Percentiles rank a stretch among this genome's conserved stretches.
These are phyloP conservation scores for Trametes villosa DNA, from an alignment of 768 basidiomycete species.

Conservation along the genomic window DNA sequence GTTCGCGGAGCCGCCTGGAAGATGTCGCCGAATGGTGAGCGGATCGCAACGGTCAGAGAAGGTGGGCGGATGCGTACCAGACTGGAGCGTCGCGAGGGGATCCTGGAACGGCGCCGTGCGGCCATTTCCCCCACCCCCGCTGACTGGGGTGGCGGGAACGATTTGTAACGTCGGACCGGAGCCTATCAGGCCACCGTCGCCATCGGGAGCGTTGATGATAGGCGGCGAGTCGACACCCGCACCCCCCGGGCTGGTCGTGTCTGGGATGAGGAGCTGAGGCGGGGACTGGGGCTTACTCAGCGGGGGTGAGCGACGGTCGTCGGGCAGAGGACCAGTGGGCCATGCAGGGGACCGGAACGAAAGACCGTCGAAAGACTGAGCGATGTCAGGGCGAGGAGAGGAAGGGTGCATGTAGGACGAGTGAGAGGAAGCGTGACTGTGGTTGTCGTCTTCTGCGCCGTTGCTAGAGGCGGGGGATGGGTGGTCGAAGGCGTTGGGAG, in stretches of 20 bases:
- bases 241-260: conserved; percentile 47
- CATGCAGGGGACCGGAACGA: conserved; percentile 69
- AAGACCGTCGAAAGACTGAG: conserved; percentile 56
- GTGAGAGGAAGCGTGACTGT: conserved; percentile 68
- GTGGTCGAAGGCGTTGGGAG: conserved; percentile 58
- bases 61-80: conserved; percentile 46
- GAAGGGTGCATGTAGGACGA: conserved; percentile 59
- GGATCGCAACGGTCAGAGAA: neutral
- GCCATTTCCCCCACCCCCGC: conserved; percentile 55
- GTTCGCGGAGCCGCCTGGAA: conserved; percentile 12
- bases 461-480: conserved; percentile 64
- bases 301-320: conserved; percentile 45
- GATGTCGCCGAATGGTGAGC: neutral
- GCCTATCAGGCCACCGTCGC: conserved; percentile 49
- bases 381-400: conserved; percentile 62
- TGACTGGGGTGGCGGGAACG: conserved; percentile 82
- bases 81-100: conserved; percentile 52
- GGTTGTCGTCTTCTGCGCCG: conserved; percentile 51
- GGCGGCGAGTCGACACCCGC: conserved; percentile 47
- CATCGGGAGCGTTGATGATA: conserved; percentile 66
- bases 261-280: conserved; percentile 61
- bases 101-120: conserved; percentile 57
- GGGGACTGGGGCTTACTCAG: conserved; percentile 68
- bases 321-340: conserved; percentile 46
- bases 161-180: conserved; percentile 73